Conservation (phyloP, 208 protist genomes). For the Novymonas esmeraldas region DNA sequence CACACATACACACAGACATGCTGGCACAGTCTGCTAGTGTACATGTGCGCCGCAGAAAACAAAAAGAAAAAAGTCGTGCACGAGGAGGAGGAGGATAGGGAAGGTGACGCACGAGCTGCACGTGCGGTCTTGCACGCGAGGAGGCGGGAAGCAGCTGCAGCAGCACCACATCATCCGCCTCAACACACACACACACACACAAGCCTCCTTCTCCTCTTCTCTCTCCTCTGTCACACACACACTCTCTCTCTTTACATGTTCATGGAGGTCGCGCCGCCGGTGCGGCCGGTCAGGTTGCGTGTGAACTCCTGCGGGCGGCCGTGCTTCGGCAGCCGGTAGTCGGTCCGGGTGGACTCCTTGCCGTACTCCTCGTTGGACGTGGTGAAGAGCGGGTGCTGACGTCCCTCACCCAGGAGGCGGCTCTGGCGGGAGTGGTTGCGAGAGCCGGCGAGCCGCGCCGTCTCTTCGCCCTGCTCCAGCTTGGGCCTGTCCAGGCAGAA, state of each 20-base stretch:
- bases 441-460: conserved; percentile 32
- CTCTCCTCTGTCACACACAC: background rate
- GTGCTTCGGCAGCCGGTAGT: conserved; percentile 34
- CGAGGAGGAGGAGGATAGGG: no score
- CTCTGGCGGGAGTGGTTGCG: conserved; percentile 42
- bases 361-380: conserved; percentile 76
- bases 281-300: conserved; percentile 41
- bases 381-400: conserved; percentile 74
- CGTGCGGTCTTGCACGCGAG: no score
- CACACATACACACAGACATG: background rate
- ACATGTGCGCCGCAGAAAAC: no score
- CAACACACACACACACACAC: background rate
- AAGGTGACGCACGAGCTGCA: no score
- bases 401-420: conserved; percentile 45
- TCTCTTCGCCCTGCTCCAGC: conserved; percentile 39
- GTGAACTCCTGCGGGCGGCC: conserved; percentile 79
- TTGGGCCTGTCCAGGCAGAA: conserved; percentile 84
- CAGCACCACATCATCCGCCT: background rate
- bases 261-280: conserved; percentile 78
- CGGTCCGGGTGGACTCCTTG: conserved; percentile 37
- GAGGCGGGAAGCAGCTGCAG: no score
- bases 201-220: background rate
- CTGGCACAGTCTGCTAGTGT: background rate
- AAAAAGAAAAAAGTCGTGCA: no score
- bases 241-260: conserved; percentile 71